A percentile compares a stretch with the other conserved stretches of the same genome.
Evolutionary conservation across 2,329 filamentous ascomycete genomes (phyloP).

Genomic region (Parastagonospora avenae): DNA sequence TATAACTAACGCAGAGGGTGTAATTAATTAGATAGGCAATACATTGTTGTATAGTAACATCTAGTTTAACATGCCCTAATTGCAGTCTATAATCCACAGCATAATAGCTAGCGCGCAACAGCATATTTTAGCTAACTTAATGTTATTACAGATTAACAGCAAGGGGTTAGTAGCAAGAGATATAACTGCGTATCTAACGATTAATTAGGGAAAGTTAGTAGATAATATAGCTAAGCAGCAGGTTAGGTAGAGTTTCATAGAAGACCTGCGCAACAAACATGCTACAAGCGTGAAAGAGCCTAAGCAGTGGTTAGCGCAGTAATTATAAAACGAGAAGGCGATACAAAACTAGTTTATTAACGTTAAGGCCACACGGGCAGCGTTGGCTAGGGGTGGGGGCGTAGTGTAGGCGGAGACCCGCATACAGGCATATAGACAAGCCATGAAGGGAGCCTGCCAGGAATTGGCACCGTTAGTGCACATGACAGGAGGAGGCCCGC

Average conservation of each 20-base stretch:
- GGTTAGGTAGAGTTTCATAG: slow-evolving; percentile 15
- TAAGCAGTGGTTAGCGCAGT: no score
- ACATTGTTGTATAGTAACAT: slow-evolving; percentile 10
- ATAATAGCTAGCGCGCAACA: slow-evolving; percentile 7
- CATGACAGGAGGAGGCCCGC: no score
- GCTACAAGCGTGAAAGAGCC: no score
- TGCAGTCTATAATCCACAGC: slow-evolving; percentile 17
- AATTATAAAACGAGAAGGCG: no score
- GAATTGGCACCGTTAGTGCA: no score
- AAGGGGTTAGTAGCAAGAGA: not conserved
- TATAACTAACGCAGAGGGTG: slow-evolving; percentile 3
- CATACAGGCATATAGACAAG: no score
- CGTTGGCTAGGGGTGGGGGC: no score
- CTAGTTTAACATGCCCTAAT: slow-evolving; percentile 16
- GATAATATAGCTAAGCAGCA: slow-evolving; percentile 10
- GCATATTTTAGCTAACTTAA: slow-evolving; percentile 9
- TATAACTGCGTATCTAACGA: slow-evolving; percentile 3
- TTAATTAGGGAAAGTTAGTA: slow-evolving; percentile 9
- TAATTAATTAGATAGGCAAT: slow-evolving; percentile 10
- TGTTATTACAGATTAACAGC: slow-evolving; percentile 8
- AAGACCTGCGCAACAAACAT: no score
- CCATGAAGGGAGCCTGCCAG: no score
- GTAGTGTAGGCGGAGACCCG: no score
- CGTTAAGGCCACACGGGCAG: no score
- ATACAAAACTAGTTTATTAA: no score